Base-by-base conservation (phyloP, 225 moss, liverwort and hornwort genomes). In the Antitrichia curtipendula region DNA sequence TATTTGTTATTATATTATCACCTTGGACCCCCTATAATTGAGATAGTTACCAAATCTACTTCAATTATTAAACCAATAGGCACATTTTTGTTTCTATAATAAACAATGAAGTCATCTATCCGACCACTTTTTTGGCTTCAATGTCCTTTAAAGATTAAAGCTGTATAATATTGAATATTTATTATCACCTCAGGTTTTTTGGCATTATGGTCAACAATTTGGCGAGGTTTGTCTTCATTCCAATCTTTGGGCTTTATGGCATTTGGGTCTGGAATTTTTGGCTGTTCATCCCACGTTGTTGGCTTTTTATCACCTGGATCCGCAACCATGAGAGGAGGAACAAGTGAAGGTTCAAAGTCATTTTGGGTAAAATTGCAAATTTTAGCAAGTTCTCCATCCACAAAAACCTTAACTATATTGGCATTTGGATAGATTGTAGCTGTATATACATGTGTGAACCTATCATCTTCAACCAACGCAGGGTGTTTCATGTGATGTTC, bases 21-120 rank as follows among this genome's bases (percentile, higher is more conserved):
- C n/a, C n/a, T n/a, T n/a, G n/a, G n/a, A n/a, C n/a, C n/a, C n/a
- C n/a, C n/a, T n/a, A n/a, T n/a, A n/a, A n/a, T n/a, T n/a, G n/a
- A 69, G 14, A 13, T 70, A 70, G 25, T 41, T 13, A 41, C 25
- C 8, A 40, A 69, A 69, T 9, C 1, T n/a, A n/a, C 4, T 40
- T 0, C 1, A 14, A 41, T 41, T 69, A 41, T 14, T 8, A 1
- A 0, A 69, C 8, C 8, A 40, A 40, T 40, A 3, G 14, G 4
- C 5, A 40, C n/a, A n/a, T n/a, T n/a, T n/a, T n/a, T n/a, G n/a
- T n/a, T 69, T 69, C 3, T 70, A 70, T 0, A 24, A 0, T 14
- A 2, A 70, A 41, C 4, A 69, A 40, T 40, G 40, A 69, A 40
- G 4, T 64, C 32, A 64, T 40, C 4, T 13, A 68, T 68, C 0